Evolutionary conservation across 164 flowering plant species (phyloP), one percentile per base, ranked within the genome.

Genomic region (Chloranthus sessilifolius): DNA sequence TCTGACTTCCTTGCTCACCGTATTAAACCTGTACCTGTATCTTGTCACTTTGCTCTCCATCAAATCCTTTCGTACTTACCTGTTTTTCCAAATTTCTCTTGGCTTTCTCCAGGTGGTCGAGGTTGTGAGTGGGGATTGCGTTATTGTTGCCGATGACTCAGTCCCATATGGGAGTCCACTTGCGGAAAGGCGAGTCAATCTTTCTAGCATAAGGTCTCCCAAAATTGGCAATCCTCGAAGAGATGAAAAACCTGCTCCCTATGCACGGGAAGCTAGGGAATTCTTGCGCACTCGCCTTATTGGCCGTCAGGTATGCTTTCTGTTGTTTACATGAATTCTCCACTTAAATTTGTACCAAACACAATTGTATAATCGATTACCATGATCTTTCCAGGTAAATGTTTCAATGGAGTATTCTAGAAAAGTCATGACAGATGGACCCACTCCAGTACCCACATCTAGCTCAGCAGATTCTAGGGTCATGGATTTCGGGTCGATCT

Each of bases 401-500:
- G 95, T 94, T 54, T 78, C 76, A 35, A 89, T 94, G 99, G 99
- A 94, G 51, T 94, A 94, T 53, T 81, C 97, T 26, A 81, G 99
- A 65, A 92, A 82, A 70, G 75, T 94, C 3, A 22, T 69, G 55
- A 75, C 67, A 15, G 96, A 88, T 60, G 95, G 83, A 9, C 43
- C 83, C 41, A 42, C 31, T 22, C 27, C 49, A 15, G 60, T 64
- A 46, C 72, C 75, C 19, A 30, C 70, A 4, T 17, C 78, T 61
- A 79, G 65, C 6, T 12, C 81, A 43, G 60, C 75, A 23, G 98
- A 88, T 55, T 64, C 90, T n/a, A 88, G 95, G 60, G 73, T 80
- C 41, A 82, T 94, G 95, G 96, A 85, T 74, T 94, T 94, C 76
- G 99, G 99, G 41, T 78, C 99, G 2, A 88, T 94, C 38, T 89